Percentiles rank a stretch among this genome's conserved stretches.
Evolutionary conservation across 148 eudicot genomes (phyloP).

Genomic region (Silene latifolia): DNA sequence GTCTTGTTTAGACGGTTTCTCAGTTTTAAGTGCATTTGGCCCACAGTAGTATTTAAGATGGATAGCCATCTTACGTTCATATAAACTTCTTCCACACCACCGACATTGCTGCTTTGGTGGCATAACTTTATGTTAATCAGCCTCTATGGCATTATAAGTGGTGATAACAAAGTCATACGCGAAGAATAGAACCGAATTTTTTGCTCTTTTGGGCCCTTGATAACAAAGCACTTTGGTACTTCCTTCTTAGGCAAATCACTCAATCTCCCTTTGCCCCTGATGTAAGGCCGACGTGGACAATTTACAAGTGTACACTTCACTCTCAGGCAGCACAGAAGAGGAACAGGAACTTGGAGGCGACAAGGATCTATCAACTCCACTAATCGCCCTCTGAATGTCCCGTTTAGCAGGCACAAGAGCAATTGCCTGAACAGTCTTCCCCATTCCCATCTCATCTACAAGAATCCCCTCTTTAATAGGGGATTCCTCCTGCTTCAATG

Average conservation of each 20-base stretch:
- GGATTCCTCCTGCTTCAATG: slow-evolving; percentile 82
- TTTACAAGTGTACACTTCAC: slow-evolving; percentile 77
- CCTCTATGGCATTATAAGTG: slow-evolving; percentile 77
- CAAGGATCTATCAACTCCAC: slow-evolving; percentile 28
- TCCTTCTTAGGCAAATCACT: slow-evolving; percentile 64
- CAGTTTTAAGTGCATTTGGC: slow-evolving; percentile 65
- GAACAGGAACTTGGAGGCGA: slow-evolving; percentile 33
- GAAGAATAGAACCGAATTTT: slow-evolving; percentile 42
- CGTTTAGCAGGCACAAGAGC: slow-evolving; percentile 91
- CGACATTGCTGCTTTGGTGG: slow-evolving; percentile 73
- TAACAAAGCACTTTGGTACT: slow-evolving; percentile 72
- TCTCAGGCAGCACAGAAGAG: slow-evolving; percentile 39
- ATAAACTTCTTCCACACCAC: slow-evolving; percentile 69
- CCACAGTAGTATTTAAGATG: slow-evolving; percentile 75
- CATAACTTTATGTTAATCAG: slow-evolving; percentile 72
- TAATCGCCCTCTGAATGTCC: slow-evolving; percentile 34
- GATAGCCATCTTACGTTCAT: slow-evolving; percentile 39
- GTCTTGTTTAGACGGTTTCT: slow-evolving; percentile 67
- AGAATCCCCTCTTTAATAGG: slow-evolving; percentile 77
- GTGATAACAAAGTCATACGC: slow-evolving; percentile 83
- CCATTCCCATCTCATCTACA: slow-evolving; percentile 99
- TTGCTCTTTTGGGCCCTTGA: slow-evolving; percentile 81
- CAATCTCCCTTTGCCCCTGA: slow-evolving; percentile 82
- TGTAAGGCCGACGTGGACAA: slow-evolving; percentile 78
- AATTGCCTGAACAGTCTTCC: slow-evolving; percentile 90